phyloP scores from a whole-genome alignment of 495 filamentous ascomycete species.

The Tuber magnatum region DNA sequence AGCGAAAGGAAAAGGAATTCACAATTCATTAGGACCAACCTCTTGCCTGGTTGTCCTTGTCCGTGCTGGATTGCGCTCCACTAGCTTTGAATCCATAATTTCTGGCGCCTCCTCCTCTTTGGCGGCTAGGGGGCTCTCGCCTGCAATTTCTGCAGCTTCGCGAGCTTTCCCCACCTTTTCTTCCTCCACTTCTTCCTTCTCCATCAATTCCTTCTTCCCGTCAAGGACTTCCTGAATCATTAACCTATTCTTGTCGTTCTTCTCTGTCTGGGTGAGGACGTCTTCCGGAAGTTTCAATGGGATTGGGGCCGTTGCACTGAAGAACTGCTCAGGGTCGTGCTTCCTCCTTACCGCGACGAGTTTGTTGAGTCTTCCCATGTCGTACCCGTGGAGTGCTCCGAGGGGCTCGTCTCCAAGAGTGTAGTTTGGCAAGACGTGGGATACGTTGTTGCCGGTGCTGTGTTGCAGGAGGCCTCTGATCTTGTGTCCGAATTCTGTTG shows the following conservation, averaged over 20 bases:
- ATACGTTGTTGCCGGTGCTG: conserved; percentile 4
- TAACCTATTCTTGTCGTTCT: neutral
- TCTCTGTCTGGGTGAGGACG: neutral
- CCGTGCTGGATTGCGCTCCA: neutral
- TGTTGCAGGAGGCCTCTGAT: conserved; percentile 5
- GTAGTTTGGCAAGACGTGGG: conserved; percentile 43
- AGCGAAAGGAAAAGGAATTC: neutral
- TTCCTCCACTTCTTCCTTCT: neutral
- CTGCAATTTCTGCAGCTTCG: neutral
- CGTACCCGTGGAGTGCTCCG: conserved; percentile 47
- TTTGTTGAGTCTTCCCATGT: conserved; percentile 45
- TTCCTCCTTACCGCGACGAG: conserved; percentile 43
- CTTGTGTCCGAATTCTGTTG: conserved; percentile 4
- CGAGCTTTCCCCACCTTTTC: neutral
- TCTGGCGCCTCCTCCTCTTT: neutral
- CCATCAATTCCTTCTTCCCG: neutral
- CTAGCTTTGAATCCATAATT: neutral
- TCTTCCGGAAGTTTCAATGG: conserved; percentile 3
- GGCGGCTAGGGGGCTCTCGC: neutral
- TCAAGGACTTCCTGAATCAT: neutral
- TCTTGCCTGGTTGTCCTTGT: neutral
- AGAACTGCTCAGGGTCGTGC: conserved; percentile 46
- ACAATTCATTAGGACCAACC: neutral
- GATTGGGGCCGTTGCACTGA: conserved; percentile 45
- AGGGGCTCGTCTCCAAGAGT: conserved; percentile 45